phyloP scores from a whole-genome alignment of 164 flowering plant genomes.

The Aristolochia fimbriata region DNA sequence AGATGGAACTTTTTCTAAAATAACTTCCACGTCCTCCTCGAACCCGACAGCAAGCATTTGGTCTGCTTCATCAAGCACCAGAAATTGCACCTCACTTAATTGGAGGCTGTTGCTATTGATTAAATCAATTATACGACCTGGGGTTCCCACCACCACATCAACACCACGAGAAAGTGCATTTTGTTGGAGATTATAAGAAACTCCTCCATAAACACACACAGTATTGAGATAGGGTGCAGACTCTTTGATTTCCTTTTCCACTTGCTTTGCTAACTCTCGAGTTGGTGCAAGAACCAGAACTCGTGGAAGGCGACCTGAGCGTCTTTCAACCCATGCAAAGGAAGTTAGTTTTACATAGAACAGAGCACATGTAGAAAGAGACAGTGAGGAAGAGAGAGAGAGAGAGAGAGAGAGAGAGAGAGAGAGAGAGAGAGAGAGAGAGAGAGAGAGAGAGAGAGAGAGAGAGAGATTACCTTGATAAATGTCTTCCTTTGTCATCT shows the following conservation, averaged over 20 bases:
- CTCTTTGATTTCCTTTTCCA: constrained; percentile 88
- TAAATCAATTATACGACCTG: constrained; percentile 89
- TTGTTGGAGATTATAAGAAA: constrained; percentile 68
- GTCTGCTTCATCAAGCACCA: constrained; percentile 99
- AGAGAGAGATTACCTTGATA: constrained; percentile 33
- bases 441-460: not conserved
- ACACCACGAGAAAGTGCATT: constrained; percentile 87
- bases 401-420: not conserved
- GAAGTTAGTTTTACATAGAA: not conserved
- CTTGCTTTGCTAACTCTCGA: constrained; percentile 94
- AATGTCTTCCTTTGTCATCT: constrained; percentile 29
- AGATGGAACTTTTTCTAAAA: constrained; percentile 67
- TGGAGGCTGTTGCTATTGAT: constrained; percentile 59
- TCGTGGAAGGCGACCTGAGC: constrained; percentile 70
- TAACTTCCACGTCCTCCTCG: constrained; percentile 92
- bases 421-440: not conserved
- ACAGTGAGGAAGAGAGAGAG: not conserved
- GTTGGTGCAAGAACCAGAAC: constrained; percentile 86
- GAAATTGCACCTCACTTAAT: constrained; percentile 69
- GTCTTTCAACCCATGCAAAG: constrained; percentile 30
- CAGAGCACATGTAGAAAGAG: not conserved
- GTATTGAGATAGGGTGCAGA: constrained; percentile 88
- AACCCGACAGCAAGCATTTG: constrained; percentile 99
- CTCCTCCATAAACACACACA: constrained; percentile 97
- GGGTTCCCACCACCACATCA: constrained; percentile 98